phyloP scores from a whole-genome alignment of 164 flowering plant species.

The Tetracentron sinense region DNA sequence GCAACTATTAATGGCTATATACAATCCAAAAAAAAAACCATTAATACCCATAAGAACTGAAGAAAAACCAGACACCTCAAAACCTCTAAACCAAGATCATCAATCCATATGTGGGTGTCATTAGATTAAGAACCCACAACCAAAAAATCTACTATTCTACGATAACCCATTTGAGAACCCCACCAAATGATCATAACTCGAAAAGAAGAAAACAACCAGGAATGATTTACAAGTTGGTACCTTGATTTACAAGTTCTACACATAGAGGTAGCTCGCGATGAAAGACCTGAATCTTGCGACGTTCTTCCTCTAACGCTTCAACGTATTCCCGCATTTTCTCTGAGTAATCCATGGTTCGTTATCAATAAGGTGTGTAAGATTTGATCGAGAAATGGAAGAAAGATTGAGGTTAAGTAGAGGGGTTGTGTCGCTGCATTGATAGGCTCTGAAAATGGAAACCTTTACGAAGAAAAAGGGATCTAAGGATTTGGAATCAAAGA shows the following conservation, averaged over 20 bases:
- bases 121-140: neutral
- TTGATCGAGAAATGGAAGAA: neutral
- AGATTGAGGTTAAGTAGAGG: too few species aligned
- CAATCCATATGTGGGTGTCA: too few species aligned
- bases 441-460: constrained; percentile 29
- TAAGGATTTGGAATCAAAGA: constrained; percentile 25
- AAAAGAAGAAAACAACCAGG: neutral
- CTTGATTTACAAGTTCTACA: constrained; percentile 72
- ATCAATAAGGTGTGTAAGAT: neutral
- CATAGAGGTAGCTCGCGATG: constrained; percentile 88
- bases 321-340: constrained; percentile 40
- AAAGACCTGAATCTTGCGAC: constrained; percentile 70
- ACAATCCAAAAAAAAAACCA: neutral
- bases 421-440: constrained; percentile 16
- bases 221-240: constrained; percentile 24
- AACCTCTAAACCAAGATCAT: too few species aligned
- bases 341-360: constrained; percentile 22
- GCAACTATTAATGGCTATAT: constrained; percentile 61
- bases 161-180: too few species aligned
- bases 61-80: too few species aligned
- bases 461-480: constrained; percentile 18
- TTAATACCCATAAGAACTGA: too few species aligned
- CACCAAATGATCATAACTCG: too few species aligned
- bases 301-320: constrained; percentile 64
- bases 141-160: neutral